Percentiles rank a stretch among this genome's conserved stretches.
These are phyloP conservation scores for Heliamphora exappendiculata DNA, from an alignment of 148 eudicot species.

Conservation along the genomic window DNA sequence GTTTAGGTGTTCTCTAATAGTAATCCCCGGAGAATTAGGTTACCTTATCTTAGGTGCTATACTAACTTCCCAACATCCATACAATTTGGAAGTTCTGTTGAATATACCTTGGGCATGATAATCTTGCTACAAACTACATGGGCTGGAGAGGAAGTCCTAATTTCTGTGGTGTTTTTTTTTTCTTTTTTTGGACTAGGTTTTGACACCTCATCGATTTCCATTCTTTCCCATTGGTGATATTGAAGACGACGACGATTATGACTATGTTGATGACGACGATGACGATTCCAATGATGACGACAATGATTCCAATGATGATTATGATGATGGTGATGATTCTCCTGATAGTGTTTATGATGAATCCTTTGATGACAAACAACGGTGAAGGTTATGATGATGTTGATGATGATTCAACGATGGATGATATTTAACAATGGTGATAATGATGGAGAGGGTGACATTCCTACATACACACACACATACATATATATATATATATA, in stretches of 20 bases:
- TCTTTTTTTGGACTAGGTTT: constrained; percentile 31
- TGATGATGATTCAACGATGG: constrained; percentile 9
- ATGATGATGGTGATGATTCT: background rate
- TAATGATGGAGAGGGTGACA: constrained; percentile 11
- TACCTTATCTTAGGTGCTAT: background rate
- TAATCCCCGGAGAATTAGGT: background rate
- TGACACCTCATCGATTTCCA: constrained; percentile 19
- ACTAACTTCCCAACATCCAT: background rate
- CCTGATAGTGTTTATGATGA: constrained; percentile 12
- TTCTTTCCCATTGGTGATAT: constrained; percentile 18
- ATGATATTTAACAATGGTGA: constrained; percentile 6
- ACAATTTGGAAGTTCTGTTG: background rate
- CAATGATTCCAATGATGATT: constrained; percentile 5
- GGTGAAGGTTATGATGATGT: constrained; percentile 6
- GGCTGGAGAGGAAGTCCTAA: constrained; percentile 26
- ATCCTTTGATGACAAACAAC: background rate
- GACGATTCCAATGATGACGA: constrained; percentile 7
- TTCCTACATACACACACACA: no score
- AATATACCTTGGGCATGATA: background rate
- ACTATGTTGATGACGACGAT: constrained; percentile 1
- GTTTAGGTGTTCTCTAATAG: background rate
- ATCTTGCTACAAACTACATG: background rate
- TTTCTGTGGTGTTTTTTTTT: constrained; percentile 21
- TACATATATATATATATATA: no score
- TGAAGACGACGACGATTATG: constrained; percentile 16